phyloP scores from a whole-genome alignment of 2,329 filamentous ascomycete genomes.

The Aspergillus pseudoviridinutans region DNA sequence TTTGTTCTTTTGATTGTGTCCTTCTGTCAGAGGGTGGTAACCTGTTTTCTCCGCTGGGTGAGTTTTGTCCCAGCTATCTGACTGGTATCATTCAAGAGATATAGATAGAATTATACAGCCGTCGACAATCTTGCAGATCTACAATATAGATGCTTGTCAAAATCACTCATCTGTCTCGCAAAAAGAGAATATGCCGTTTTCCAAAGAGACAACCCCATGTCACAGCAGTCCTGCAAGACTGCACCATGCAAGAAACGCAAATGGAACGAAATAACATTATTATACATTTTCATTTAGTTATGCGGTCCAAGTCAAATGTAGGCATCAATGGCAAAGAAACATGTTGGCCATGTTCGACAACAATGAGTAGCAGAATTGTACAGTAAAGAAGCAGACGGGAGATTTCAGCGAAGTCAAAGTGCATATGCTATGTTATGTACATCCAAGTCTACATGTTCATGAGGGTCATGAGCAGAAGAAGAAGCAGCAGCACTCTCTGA shows the following conservation, averaged over 20 bases:
- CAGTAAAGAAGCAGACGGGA: not conserved
- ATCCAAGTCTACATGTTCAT: constrained; percentile 3
- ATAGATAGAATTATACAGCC: not conserved
- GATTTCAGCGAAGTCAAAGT: constrained; percentile 1
- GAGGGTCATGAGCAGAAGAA: constrained; percentile 5
- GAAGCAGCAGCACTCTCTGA: not conserved
- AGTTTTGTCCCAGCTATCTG: not conserved
- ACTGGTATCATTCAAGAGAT: not conserved
- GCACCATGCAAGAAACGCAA: not conserved
- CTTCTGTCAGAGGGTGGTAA: not conserved
- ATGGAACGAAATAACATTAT: not conserved
- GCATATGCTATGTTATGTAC: not conserved
- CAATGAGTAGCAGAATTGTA: not conserved
- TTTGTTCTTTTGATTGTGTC: not conserved
- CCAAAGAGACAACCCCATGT: too few species aligned
- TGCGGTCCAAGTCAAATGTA: not conserved
- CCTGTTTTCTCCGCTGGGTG: not conserved
- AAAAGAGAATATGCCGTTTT: not conserved
- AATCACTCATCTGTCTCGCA: not conserved
- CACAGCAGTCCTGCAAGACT: not conserved
- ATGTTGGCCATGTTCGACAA: not conserved
- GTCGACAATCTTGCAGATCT: not conserved
- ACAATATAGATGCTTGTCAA: not conserved
- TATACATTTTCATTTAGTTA: not conserved
- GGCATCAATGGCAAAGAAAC: not conserved